Evolutionary conservation across 2,329 filamentous ascomycete genomes (phyloP).

Genomic region (Fusarium incarnatum): DNA sequence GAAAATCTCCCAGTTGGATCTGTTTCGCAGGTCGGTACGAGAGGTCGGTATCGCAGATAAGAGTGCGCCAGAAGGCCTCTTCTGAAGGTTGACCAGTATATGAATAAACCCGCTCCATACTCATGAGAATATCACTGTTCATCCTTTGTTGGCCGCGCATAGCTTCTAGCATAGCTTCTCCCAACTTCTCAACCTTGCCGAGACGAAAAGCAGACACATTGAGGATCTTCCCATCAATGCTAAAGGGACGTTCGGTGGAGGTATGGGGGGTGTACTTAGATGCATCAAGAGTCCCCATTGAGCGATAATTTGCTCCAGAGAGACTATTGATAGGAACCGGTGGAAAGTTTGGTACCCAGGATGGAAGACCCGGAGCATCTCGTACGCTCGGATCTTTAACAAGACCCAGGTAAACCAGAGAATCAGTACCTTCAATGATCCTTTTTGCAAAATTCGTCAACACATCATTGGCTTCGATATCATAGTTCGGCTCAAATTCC

Average conservation of each 20-base stretch:
- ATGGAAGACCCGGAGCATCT: background rate
- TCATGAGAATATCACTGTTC: too few species aligned
- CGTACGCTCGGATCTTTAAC: background rate
- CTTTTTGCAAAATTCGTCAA: background rate
- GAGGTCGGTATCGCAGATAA: background rate
- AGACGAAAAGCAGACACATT: background rate
- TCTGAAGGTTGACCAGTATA: background rate
- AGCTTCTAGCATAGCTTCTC: too few species aligned
- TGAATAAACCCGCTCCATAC: background rate
- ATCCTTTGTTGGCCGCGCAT: too few species aligned
- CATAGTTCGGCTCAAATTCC: background rate
- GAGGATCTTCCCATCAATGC: rapidly evolving
- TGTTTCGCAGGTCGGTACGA: background rate
- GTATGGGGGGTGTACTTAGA: background rate
- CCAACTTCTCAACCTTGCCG: background rate
- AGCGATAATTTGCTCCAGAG: background rate
- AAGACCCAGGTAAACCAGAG: background rate
- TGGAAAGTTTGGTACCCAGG: background rate
- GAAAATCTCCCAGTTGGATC: background rate
- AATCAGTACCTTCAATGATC: slow-evolving; percentile 5
- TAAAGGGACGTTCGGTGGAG: background rate
- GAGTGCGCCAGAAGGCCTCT: slow-evolving; percentile 3
- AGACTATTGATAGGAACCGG: background rate
- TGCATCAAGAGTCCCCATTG: background rate
- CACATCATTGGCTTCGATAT: background rate